phyloP scores from a whole-genome alignment of 2,329 filamentous ascomycete genomes.

The Neonectria sp. region DNA sequence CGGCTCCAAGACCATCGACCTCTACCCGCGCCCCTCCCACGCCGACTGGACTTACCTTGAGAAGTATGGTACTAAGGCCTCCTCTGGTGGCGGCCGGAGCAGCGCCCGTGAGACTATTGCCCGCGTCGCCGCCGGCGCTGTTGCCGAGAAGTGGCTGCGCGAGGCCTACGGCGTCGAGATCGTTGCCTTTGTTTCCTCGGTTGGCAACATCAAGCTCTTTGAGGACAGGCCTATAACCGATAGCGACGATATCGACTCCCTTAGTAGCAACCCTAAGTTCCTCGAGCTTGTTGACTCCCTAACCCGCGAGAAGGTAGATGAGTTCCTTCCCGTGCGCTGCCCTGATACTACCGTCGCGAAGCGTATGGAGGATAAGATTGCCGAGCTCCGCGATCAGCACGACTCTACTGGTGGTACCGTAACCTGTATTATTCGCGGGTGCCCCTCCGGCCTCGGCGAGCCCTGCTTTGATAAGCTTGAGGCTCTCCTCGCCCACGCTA shows the following conservation, averaged over 20 bases:
- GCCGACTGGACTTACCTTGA: conserved; percentile 97
- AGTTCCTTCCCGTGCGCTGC: conserved; percentile 86
- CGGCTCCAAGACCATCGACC: conserved; percentile 87
- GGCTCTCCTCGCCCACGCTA: conserved; percentile 89
- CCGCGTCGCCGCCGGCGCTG: conserved; percentile 89
- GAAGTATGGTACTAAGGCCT: conserved; percentile 95
- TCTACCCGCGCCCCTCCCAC: conserved; percentile 90
- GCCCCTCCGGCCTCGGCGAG: conserved; percentile 88
- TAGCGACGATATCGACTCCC: conserved; percentile 60
- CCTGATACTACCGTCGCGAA: conserved; percentile 75
- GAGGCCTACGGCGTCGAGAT: conserved; percentile 89
- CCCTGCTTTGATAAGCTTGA: conserved; percentile 96
- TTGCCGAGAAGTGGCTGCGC: conserved; percentile 91
- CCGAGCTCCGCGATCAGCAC: conserved; percentile 80
- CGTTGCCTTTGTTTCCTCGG: conserved; percentile 87
- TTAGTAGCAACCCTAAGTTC: conserved; percentile 85
- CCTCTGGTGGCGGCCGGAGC: conserved; percentile 87
- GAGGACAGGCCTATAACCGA: conserved; percentile 86
- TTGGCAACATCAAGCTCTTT: conserved; percentile 74
- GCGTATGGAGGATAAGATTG: conserved; percentile 84
- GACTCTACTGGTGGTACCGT: conserved; percentile 96
- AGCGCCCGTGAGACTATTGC: conserved; percentile 94
- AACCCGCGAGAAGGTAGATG: conserved; percentile 76
- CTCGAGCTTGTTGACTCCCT: conserved; percentile 76
- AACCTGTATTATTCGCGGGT: conserved; percentile 90